These are phyloP conservation scores for Scedosporium boydii DNA, from an alignment of 2,329 filamentous ascomycete species.

Conservation along the genomic window DNA sequence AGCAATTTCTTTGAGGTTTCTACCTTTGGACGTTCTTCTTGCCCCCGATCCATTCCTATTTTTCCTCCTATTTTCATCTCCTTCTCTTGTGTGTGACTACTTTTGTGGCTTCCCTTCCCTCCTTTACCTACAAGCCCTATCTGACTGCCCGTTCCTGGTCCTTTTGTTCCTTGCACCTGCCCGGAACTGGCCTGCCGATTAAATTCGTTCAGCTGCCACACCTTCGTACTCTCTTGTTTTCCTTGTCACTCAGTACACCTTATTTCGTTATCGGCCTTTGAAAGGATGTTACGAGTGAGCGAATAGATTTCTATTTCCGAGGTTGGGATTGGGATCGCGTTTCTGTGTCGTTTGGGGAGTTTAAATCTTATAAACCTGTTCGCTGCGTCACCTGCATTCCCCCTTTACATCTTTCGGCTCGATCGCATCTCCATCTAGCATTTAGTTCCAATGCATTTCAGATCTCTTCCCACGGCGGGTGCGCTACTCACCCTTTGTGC, in stretches of 20 bases:
- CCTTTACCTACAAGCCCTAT: background rate
- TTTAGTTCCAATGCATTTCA: background rate
- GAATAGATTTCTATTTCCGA: background rate
- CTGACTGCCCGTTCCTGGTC: background rate
- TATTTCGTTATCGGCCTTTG: background rate
- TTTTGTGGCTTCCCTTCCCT: background rate
- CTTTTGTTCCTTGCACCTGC: background rate
- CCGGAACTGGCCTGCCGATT: background rate
- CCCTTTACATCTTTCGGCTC: background rate
- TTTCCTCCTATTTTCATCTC: background rate
- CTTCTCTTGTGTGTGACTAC: background rate
- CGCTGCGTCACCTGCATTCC: background rate
- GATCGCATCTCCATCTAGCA: background rate
- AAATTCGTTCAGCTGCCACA: background rate
- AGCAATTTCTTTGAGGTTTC: background rate
- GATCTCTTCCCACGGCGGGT: background rate
- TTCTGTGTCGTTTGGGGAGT: background rate
- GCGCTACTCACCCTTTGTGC: background rate
- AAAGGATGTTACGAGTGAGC: background rate
- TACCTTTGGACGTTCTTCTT: background rate
- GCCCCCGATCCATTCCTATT: background rate
- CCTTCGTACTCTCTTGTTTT: background rate
- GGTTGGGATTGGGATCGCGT: background rate
- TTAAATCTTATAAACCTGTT: background rate
- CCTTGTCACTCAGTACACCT: background rate